Base-by-base conservation (phyloP, 169 alveolate genomes). In the Eimeria praecox region DNA sequence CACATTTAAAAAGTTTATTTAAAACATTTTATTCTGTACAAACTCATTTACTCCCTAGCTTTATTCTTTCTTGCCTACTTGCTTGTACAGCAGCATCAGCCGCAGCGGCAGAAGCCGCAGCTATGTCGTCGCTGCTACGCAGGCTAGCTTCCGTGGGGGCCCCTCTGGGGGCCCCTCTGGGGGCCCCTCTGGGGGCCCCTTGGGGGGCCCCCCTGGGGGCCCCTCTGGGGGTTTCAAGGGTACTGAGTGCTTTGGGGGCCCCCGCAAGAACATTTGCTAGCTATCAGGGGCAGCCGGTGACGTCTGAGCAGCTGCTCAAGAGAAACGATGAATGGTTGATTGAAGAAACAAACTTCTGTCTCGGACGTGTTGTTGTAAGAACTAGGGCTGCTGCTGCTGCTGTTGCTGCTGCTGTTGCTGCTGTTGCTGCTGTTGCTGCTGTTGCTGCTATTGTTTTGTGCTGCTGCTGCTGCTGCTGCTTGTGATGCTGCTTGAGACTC, bases 261-360 rank as follows among this genome's bases (percentile, higher is more conserved):
- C 5, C 95, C 22, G 35, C 30, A 3, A 42, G 96, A 59, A n/a
- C 82, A 27, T 92, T 92, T 49, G 95, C 56, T 14, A 87, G 83
- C 56, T 97, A 97, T 62, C 97, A 97, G 85, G 99, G 99, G 49
- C 97, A 98, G 94, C 94, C 97, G 46, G 98, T 98, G 88, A 97
- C 98, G 40, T 97, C 97, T 54, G 98, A 97, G 73, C 98, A 98
- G 87, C 97, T 98, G 94, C 97, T 98, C 49, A 97, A 98, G 95
- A 98, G 97, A 96, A 96, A 96, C 87, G 98, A 98, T 64, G 98
- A 98, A 96, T 98, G 99, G 99, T 98, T 98, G 46, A 98, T 98
- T 69, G 99, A 98, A 96, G 99, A 98, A 97, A 98, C 99, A 75
- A 98, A 98, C 96, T 98, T 98, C 96, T 98, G 99, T 95, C 96